These are phyloP conservation scores for Alternaria brassicicola DNA, from an alignment of 2,329 filamentous ascomycete species.

Conservation along the genomic window DNA sequence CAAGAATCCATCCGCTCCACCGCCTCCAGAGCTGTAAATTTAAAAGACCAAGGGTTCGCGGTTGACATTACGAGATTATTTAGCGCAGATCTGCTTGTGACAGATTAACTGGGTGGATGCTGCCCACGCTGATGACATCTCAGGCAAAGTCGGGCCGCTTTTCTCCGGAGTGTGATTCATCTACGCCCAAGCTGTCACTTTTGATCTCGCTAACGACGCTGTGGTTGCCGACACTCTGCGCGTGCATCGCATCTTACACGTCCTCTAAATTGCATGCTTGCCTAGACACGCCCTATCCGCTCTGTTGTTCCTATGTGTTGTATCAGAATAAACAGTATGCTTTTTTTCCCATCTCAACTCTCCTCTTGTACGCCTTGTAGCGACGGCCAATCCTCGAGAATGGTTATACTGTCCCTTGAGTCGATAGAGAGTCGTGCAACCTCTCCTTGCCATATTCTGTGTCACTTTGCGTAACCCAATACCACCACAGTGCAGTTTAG, in stretches of 20 bases:
- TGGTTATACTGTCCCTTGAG: conserved; percentile 7
- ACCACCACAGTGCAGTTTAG: neutral
- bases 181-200: too few relatives aligned
- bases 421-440: neutral
- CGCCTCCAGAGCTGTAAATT: neutral
- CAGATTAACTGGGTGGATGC: conserved; percentile 7
- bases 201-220: too few relatives aligned
- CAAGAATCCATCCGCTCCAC: neutral
- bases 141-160: conserved; percentile 25
- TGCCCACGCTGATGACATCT: conserved; percentile 14
- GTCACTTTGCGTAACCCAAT: conserved; percentile 5
- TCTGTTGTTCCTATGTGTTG: neutral
- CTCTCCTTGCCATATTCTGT: neutral
- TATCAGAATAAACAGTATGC: too few relatives aligned
- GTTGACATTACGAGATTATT: conserved; percentile 34
- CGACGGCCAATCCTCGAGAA: neutral
- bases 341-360: too few relatives aligned
- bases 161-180: conserved; percentile 19
- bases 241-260: neutral
- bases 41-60: conserved; percentile 16
- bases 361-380: too few relatives aligned
- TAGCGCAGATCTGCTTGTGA: conserved; percentile 31
- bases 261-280: neutral
- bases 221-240: neutral
- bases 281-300: neutral